Evolutionary conservation across 257 asterid species (phyloP).

Genomic region (Plantago ovata): DNA sequence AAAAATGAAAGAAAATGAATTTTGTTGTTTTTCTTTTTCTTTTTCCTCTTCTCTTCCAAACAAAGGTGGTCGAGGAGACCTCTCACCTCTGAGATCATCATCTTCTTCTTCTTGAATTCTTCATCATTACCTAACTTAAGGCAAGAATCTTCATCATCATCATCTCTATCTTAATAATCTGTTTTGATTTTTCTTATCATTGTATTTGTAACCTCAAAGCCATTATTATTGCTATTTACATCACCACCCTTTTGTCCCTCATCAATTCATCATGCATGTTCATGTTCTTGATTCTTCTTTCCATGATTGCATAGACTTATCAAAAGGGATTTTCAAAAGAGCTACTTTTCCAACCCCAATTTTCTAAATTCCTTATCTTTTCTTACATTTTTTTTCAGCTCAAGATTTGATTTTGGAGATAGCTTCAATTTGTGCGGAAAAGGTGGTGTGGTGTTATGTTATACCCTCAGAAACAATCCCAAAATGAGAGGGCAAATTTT

Average conservation of each 20-base stretch:
- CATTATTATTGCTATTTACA: too few relatives aligned
- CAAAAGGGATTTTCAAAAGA: constrained; percentile 11
- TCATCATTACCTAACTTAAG: constrained; percentile 16
- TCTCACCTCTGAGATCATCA: constrained; percentile 89
- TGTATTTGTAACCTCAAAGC: too few relatives aligned
- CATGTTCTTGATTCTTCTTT: too few relatives aligned
- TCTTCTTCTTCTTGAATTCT: constrained; percentile 26
- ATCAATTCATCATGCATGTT: too few relatives aligned
- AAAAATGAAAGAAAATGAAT: constrained; percentile 25
- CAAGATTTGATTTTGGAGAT: constrained; percentile 33
- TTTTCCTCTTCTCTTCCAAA: constrained; percentile 58
- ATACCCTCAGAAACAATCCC: constrained; percentile 26
- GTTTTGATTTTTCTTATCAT: too few relatives aligned
- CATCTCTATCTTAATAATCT: neutral
- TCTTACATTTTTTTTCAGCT: constrained; percentile 25
- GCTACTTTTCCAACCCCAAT: constrained; percentile 23
- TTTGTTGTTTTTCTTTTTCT: constrained; percentile 24
- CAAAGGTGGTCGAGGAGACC: constrained; percentile 83
- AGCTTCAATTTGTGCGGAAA: constrained; percentile 28
- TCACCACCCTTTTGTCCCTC: too few relatives aligned
- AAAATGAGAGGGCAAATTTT: constrained; percentile 61
- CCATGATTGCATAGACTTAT: neutral
- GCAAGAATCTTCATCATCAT: neutral
- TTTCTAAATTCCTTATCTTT: constrained; percentile 27
- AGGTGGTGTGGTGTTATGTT: constrained; percentile 24